Evolutionary conservation across 345 rosid genomes (phyloP).

Genomic region (Gossypium arboreum): DNA sequence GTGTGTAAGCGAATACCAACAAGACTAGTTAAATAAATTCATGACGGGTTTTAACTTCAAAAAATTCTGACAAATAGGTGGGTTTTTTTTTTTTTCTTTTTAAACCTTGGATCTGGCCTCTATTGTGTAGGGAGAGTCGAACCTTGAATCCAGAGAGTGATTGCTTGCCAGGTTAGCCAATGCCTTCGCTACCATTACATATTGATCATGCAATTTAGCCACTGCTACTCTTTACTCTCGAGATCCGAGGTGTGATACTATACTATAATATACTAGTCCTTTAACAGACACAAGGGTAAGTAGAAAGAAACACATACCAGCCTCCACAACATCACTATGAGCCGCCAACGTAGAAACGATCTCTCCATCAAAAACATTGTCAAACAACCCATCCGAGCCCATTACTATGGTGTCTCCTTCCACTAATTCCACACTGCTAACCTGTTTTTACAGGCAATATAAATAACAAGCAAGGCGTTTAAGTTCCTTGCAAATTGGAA

Average conservation of each 20-base stretch:
- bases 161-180: slow-evolving; percentile 64
- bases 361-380: slow-evolving; percentile 76
- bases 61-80: background rate
- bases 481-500: background rate
- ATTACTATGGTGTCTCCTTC: slow-evolving; percentile 70
- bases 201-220: slow-evolving; percentile 12
- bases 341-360: slow-evolving; percentile 47
- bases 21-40: background rate
- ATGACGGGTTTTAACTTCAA: background rate
- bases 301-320: slow-evolving; percentile 46
- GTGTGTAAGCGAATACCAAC: background rate
- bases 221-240: background rate
- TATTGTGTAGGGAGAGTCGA: slow-evolving; percentile 78
- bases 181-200: slow-evolving; percentile 64
- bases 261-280: background rate
- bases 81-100: background rate
- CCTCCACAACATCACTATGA: slow-evolving; percentile 43
- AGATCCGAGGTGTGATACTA: background rate
- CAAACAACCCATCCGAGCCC: slow-evolving; percentile 93
- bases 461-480: background rate
- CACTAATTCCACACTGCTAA: slow-evolving; percentile 50
- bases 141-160: slow-evolving; percentile 58
- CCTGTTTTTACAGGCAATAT: slow-evolving; percentile 34
- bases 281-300: background rate
- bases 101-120: slow-evolving; percentile 78